Base-by-base conservation (phyloP, 176 grass and related monocot genomes). In the Areca catechu region DNA sequence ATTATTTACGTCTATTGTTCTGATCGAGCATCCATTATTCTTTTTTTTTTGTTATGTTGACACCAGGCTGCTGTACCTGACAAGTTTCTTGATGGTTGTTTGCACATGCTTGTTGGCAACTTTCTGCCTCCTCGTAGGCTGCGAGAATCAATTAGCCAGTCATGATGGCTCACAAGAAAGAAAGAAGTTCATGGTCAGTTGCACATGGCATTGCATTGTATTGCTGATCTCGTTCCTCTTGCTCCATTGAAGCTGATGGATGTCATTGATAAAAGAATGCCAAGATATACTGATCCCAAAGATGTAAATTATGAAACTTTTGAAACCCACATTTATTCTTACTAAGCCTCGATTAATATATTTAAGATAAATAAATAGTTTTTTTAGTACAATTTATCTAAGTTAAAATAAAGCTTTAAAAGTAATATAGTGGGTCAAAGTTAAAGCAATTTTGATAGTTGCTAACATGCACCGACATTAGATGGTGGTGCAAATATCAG, bases 51-150 rank as follows among this genome's bases (percentile, higher is more conserved):
- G 9, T 7, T 54, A 25, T 54, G 5, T 48, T 76, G 62, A 14
- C 49, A 67, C 48, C 72, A 82, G 79, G 79, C 79, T 16, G 49
- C 54, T 4, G 60, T 82, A 64, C 72, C 79, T 17, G 73, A 82
- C 60, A 71, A 71, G 29, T 82, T 50, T 58, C 73, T 82, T 15
- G 67, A 82, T 19, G 67, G 54, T 9, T 76, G 79, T 63, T 76
- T 82, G 25, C 60, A 82, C 60, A 76, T 76, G 54, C 53, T 82
- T 65, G 66, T 82, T 48, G 52, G 48, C 48, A 82, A 82, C 25
- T 62, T 82, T 60, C 30, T 52, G 17, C 79, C 79, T 54, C 67
- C 79, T 17, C 15, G 57, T 15, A 59, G 60, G 29, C 23, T 66
- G 2, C 6, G 55, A 51, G 49, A 49, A 28, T 58, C 19, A 18